Evolutionary conservation across 192 early-diverging fungal species (phyloP), one percentile per base, ranked within the genome.

Genomic region (Coemansia interrupta): DNA sequence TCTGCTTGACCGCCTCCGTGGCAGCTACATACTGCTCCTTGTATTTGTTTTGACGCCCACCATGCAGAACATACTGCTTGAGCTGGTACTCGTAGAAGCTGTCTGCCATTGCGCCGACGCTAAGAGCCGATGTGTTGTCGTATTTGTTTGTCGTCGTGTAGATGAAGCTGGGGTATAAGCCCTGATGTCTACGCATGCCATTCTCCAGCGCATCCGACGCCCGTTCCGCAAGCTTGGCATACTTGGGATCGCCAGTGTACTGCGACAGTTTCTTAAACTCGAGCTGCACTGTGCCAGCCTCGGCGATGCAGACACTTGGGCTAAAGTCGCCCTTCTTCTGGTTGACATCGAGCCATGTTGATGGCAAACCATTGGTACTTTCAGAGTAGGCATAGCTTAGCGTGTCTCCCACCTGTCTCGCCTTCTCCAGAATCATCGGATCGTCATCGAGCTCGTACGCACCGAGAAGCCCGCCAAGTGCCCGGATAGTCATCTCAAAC

Each of bases 1-100:
- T 36, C 7, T 73, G 80, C 56, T 86, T 83, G 39, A 94, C 81
- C 0, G 88, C 89, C 6, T 73, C 69, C 0, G 86, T 61, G 0
- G 90, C 74, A 22, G 78, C 63, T 44, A 84, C 80, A 53, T 88
- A 95, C 75, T 86, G 86, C 9, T 80, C 64, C 23, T 78, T 85
- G 72, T 85, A 92, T 28, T 82, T 64, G 10, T 67, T 42, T 56
- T 91, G 86, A 9, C 68, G 78, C 42, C 80, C 69, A 46, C 81
- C 74, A 0, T 89, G 88, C 57, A 89, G 84, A 3, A 95, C 69
- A 46, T 89, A 92, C 67, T 95, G 92, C 69, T 97, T 97, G 20
- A 89, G 83, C 46, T 91, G 78, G 69, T 97, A 97, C 82, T 97
- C 92, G 78, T 98, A 98, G 61, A 94, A 98, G 56, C 89, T 92